Evolutionary conservation across 2,329 filamentous ascomycete genomes (phyloP).

Genomic region (Cercospora janseana): DNA sequence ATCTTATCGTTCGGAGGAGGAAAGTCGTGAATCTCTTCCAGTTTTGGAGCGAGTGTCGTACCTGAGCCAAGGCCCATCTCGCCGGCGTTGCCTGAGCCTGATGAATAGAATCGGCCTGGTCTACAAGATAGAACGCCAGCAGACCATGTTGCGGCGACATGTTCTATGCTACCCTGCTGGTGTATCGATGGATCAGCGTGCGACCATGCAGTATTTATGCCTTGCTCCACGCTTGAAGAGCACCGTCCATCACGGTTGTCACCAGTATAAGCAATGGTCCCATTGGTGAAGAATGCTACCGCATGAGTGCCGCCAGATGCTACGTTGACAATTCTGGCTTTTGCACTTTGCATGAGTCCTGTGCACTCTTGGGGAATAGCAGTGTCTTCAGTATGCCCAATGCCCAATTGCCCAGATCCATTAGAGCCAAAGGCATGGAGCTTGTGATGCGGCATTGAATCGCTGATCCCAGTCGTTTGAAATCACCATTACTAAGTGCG

Average conservation of each 20-base stretch:
- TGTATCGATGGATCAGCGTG: background rate
- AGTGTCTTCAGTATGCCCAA: constrained; percentile 45
- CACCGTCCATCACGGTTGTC: constrained; percentile 53
- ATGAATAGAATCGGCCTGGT: constrained; percentile 55
- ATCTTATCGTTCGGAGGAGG: constrained; percentile 61
- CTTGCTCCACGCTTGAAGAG: background rate
- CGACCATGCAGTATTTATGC: background rate
- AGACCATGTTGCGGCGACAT: constrained; percentile 71
- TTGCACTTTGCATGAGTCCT: background rate
- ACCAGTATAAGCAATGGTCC: constrained; percentile 65
- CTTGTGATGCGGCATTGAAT: background rate
- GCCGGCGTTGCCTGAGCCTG: constrained; percentile 67
- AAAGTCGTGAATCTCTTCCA: constrained; percentile 59
- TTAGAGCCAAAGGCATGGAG: constrained; percentile 50
- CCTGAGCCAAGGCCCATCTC: constrained; percentile 64
- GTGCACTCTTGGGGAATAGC: constrained; percentile 32
- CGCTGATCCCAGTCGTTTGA: background rate
- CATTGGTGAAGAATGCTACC: constrained; percentile 62
- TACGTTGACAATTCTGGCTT: constrained; percentile 37
- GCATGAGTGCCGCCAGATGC: constrained; percentile 83
- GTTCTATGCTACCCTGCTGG: background rate
- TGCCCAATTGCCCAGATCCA: constrained; percentile 52
- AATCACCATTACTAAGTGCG: background rate
- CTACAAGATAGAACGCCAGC: constrained; percentile 61
- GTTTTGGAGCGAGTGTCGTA: constrained; percentile 33